Evolutionary conservation across 495 filamentous ascomycete genomes (phyloP).

Genomic region (Mytilinidion resinicola): DNA sequence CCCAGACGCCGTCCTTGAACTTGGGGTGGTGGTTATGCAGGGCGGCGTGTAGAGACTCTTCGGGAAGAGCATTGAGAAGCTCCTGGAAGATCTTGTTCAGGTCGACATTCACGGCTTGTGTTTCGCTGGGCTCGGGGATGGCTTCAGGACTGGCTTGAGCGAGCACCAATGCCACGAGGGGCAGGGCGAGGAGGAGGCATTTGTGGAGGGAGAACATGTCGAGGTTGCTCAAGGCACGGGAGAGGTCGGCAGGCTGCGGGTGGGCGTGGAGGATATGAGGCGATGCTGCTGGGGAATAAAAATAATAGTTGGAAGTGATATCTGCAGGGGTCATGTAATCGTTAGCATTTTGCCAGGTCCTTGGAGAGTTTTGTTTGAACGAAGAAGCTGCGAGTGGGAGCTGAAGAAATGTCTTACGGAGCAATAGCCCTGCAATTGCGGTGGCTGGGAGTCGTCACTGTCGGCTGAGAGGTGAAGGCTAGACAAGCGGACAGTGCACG

Average conservation of each 20-base stretch:
- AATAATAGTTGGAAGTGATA: not conserved
- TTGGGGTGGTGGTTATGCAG: conserved; percentile 37
- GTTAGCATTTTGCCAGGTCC: conserved; percentile 6
- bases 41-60: conserved; percentile 38
- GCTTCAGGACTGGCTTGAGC: conserved; percentile 7
- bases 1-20: conserved; percentile 44
- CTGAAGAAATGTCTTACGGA: not conserved
- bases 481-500: too few relatives aligned
- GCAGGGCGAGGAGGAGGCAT: conserved; percentile 25
- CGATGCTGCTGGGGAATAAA: not conserved
- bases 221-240: not conserved
- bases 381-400: not conserved
- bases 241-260: not conserved
- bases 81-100: conserved; percentile 32
- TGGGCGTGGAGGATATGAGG: not conserved
- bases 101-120: conserved; percentile 8
- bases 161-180: conserved; percentile 9
- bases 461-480: too few relatives aligned
- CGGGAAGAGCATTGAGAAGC: conserved; percentile 39
- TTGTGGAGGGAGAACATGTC: conserved; percentile 30
- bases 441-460: too few relatives aligned
- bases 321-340: not conserved
- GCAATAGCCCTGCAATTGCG: too few relatives aligned
- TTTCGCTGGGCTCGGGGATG: conserved; percentile 11
- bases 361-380: not conserved